Conservation (phyloP, 257 asterid species). For the Solanum sitiens region DNA sequence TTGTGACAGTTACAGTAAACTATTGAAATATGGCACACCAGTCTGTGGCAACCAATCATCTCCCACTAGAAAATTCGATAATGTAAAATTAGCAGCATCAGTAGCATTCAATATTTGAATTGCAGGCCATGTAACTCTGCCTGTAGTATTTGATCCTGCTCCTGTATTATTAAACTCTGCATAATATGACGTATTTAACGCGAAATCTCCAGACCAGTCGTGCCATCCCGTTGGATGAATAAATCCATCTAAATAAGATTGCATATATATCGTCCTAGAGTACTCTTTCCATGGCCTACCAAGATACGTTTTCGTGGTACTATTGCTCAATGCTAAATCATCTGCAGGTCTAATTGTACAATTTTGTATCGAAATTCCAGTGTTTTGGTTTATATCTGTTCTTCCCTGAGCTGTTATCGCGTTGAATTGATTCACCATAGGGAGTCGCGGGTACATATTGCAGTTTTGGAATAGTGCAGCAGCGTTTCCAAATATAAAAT, state of each 20-base stretch:
- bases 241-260: constrained; percentile 27
- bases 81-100: constrained; percentile 53
- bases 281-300: constrained; percentile 85
- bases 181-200: constrained; percentile 51
- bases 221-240: constrained; percentile 52
- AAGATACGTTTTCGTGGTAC: constrained; percentile 25
- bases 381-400: constrained; percentile 66
- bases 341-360: constrained; percentile 41
- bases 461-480: constrained; percentile 57
- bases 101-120: constrained; percentile 24
- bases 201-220: constrained; percentile 59
- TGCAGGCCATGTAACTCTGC: constrained; percentile 70
- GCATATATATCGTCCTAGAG: constrained; percentile 52
- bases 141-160: constrained; percentile 39
- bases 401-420: constrained; percentile 77
- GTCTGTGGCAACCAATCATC: constrained; percentile 54
- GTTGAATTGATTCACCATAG: constrained; percentile 46
- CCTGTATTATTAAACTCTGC: constrained; percentile 55
- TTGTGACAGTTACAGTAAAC: constrained; percentile 8
- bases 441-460: constrained; percentile 53
- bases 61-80: constrained; percentile 34
- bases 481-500: constrained; percentile 76
- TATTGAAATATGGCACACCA: constrained; percentile 34
- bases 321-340: constrained; percentile 26
- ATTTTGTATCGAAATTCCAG: constrained; percentile 58